phyloP scores from a whole-genome alignment of 495 filamentous ascomycete species.

The Aspergillus ostianus region DNA sequence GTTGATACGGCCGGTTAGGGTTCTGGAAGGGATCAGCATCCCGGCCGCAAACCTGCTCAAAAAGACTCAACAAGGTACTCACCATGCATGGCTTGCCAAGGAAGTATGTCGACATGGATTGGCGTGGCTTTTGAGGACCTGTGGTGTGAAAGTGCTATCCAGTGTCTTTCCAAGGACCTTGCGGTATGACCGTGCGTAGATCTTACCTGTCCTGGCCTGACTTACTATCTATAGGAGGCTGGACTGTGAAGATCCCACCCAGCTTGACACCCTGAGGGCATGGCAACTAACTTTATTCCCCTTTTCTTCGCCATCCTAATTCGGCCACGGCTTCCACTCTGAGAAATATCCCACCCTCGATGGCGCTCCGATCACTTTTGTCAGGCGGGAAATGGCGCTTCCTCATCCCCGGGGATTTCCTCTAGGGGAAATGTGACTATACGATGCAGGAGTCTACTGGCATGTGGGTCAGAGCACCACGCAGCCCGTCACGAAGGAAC shows the following conservation, averaged over 20 bases:
- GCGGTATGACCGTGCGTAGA: conserved; percentile 8
- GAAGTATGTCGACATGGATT: neutral
- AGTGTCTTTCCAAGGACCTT: neutral
- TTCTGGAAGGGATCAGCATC: conserved; percentile 13
- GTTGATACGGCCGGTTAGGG: conserved; percentile 8
- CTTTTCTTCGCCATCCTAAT: neutral
- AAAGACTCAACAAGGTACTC: conserved; percentile 37
- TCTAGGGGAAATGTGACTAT: neutral
- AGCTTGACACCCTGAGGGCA: neutral
- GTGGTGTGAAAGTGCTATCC: neutral
- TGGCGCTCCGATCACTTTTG: neutral
- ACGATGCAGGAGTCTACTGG: neutral
- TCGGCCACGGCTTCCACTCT: neutral
- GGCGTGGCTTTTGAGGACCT: conserved; percentile 8
- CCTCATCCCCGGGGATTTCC: neutral
- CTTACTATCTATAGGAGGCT: neutral
- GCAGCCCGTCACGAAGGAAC: neutral
- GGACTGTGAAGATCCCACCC: neutral
- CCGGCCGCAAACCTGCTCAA: conserved; percentile 34
- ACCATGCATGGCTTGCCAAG: neutral
- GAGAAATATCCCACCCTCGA: neutral
- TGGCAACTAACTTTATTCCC: neutral
- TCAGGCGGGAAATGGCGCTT: neutral
- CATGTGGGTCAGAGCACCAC: neutral
- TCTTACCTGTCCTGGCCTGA: conserved; percentile 1